These are phyloP conservation scores for Solanum commersonii DNA, from an alignment of 257 asterid species.

Conservation along the genomic window DNA sequence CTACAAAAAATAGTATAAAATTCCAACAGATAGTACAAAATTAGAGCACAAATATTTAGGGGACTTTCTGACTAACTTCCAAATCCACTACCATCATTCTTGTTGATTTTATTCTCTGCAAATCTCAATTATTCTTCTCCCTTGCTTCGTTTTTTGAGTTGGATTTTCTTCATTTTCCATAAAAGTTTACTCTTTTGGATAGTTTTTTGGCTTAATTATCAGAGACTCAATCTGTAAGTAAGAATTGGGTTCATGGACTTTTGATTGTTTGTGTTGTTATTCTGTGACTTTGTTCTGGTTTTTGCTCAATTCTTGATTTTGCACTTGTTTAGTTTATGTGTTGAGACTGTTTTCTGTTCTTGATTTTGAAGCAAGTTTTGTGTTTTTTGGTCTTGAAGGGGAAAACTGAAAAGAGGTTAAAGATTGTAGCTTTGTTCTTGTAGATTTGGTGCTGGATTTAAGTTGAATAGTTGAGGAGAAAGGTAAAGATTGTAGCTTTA, in stretches of 20 bases:
- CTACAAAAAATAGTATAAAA: not conserved
- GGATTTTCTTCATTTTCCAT: slow-evolving; percentile 21
- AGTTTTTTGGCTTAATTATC: not conserved
- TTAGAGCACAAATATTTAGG: not conserved
- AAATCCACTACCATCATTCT: slow-evolving; percentile 15
- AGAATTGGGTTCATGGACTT: not conserved
- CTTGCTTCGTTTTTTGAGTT: slow-evolving; percentile 15
- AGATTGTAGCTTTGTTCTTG: not conserved
- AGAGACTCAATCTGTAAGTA: not conserved
- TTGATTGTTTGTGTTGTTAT: slow-evolving; percentile 1
- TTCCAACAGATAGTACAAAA: not conserved
- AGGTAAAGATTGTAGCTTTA: not conserved
- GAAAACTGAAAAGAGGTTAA: slow-evolving; percentile 3
- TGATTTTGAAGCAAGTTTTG: not conserved
- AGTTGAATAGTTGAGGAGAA: not conserved
- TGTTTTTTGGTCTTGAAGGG: not conserved
- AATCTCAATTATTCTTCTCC: slow-evolving; percentile 22
- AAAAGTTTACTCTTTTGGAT: not conserved
- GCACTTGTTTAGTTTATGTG: not conserved
- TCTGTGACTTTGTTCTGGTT: slow-evolving; percentile 10
- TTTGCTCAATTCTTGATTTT: not conserved
- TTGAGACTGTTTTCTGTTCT: not conserved
- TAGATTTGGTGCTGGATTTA: slow-evolving; percentile 14
- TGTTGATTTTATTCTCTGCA: slow-evolving; percentile 26
- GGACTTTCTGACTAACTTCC: slow-evolving; percentile 37